Conservation (phyloP, 192 early-diverging fungal species). For the Coemansia brasiliensis region DNA sequence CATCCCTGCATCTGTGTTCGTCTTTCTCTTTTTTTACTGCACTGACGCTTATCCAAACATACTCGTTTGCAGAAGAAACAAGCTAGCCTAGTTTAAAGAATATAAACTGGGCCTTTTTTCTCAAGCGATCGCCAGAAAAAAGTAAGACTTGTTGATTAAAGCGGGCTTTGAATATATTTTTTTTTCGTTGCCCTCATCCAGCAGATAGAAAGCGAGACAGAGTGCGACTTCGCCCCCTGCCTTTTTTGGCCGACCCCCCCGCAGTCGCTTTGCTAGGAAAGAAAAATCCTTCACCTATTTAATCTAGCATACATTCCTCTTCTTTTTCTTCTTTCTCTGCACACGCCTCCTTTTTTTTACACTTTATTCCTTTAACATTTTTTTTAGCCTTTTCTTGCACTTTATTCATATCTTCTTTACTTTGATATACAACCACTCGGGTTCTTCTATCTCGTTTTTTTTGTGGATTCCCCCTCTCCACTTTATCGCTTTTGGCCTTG, state of each 20-base stretch:
- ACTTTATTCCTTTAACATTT: background rate
- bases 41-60: background rate
- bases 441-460: background rate
- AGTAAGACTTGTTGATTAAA: conserved; percentile 20
- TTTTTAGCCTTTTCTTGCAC: conserved; percentile 1
- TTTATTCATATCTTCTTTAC: background rate
- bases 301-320: conserved; percentile 13
- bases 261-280: conserved; percentile 6
- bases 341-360: conserved; percentile 2
- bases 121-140: background rate
- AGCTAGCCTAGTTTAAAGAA: background rate
- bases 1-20: conserved; percentile 5
- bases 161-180: conserved; percentile 44
- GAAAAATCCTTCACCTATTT: conserved; percentile 19
- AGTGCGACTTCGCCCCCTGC: conserved; percentile 9
- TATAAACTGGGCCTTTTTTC: background rate
- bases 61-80: background rate
- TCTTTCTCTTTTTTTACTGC: conserved; percentile 1
- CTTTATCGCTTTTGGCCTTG: background rate
- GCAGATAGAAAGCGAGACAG: background rate
- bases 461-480: background rate
- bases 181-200: conserved; percentile 22
- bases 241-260: conserved; percentile 16
- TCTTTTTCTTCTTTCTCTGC: conserved; percentile 19
- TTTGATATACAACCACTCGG: no score